Evolutionary conservation across 495 filamentous ascomycete genomes (phyloP), one percentile per base, ranked within the genome.

Genomic region (Viridothelium virens): DNA sequence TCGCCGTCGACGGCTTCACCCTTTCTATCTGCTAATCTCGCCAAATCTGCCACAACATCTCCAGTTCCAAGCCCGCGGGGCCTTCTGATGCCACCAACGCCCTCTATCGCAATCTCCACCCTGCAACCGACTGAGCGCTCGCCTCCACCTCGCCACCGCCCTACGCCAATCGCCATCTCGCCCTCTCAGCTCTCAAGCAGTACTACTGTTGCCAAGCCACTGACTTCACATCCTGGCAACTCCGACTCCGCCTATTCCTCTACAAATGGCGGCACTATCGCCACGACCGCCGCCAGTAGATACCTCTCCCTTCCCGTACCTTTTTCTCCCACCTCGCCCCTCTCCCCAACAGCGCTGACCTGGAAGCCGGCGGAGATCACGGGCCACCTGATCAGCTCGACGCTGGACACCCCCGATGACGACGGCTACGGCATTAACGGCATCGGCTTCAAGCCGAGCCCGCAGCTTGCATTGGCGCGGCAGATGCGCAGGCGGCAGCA

Each of bases 311-410:
- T 34, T 48, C 36, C 12, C 39, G 12, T 39, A 16, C 12, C 39
- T 38, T 33, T 39, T 38, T 48, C 65, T 56, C 33, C 33, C 11
- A 39, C 34, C 46, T 14, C 25, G 25, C n/a, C 56, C 34, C 14
- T 56, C 36, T 56, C 64, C 38, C 70, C 48, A 33, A 53, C 65
- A 46, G 79, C 86, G 33, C 81, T 92, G 67, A 91, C 89, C 41
- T 94, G 91, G 91, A 87, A 86, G 71, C 88, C 91, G 68, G 80
- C 87, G 64, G 91, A 96, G 70, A 93, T 95, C 67, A 95, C 91
- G 0, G 86, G 91, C 18, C 89, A 94, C 72, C 81, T 89, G 69
- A 63, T 67, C 12, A 66, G 65, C 61, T 31, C 38, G 18, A 68
- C 66, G 66, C 47, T 63, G 18, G 67, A 71, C 38, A 68, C 74